These are phyloP conservation scores for Aureobasidium sp. DNA, from an alignment of 2,329 filamentous ascomycete species.

Conservation along the genomic window DNA sequence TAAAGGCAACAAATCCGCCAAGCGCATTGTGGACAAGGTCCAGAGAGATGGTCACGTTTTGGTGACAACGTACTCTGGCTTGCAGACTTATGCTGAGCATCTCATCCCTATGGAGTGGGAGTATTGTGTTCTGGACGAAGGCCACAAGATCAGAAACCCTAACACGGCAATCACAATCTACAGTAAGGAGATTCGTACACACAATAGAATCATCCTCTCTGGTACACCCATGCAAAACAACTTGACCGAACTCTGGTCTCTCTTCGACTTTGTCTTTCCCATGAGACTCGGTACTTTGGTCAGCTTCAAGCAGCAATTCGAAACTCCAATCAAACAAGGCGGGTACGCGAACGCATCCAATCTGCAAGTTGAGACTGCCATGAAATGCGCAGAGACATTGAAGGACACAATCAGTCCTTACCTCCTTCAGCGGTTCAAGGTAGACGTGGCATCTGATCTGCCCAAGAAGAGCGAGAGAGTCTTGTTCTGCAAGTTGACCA, in stretches of 20 bases:
- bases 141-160: constrained; percentile 96
- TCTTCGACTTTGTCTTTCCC: constrained; percentile 96
- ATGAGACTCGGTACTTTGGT: constrained; percentile 91
- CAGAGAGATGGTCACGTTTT: constrained; percentile 81
- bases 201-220: constrained; percentile 86
- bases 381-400: constrained; percentile 86
- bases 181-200: constrained; percentile 86
- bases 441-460: constrained; percentile 86
- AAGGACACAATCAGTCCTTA: constrained; percentile 94
- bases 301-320: constrained; percentile 84
- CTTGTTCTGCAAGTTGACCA: constrained; percentile 87
- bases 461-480: constrained; percentile 96
- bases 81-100: constrained; percentile 85
- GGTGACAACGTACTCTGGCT: constrained; percentile 89
- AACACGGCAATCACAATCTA: constrained; percentile 91
- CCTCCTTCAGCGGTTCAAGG: constrained; percentile 83
- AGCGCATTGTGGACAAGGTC: constrained; percentile 74
- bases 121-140: constrained; percentile 91
- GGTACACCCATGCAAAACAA: constrained; percentile 99
- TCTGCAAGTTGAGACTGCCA: constrained; percentile 86
- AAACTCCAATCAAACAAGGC: constrained; percentile 85
- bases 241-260: constrained; percentile 85
- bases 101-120: constrained; percentile 82
- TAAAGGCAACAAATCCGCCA: constrained; percentile 62
- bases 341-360: constrained; percentile 95